Percentiles rank a stretch among this genome's conserved stretches.
Conservation (phyloP, 1,139 yeast genomes). For the Saccharomycopsis hybrid region DNA sequence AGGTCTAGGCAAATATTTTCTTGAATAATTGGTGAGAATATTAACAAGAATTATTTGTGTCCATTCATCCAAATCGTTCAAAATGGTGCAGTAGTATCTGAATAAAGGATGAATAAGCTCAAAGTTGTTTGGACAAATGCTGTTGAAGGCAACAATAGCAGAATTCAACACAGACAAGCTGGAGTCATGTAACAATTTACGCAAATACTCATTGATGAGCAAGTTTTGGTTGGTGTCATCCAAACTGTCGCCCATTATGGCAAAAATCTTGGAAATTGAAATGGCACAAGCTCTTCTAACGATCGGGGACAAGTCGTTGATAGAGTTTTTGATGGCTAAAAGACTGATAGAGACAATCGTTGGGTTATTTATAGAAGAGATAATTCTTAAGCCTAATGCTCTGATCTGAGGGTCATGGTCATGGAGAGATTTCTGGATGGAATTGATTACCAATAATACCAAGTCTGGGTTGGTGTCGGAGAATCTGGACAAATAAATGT, state of each 20-base stretch:
- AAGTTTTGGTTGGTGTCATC: slow-evolving; percentile 26
- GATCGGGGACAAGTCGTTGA: slow-evolving; percentile 64
- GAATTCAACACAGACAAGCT: slow-evolving; percentile 64
- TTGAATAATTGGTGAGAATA: slow-evolving; percentile 57
- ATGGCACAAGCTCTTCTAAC: slow-evolving; percentile 80
- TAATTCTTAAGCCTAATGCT: slow-evolving; percentile 68
- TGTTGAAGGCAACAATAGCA: slow-evolving; percentile 53
- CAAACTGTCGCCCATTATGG: slow-evolving; percentile 22
- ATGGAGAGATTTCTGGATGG: slow-evolving; percentile 75
- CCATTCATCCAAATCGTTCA: slow-evolving; percentile 67
- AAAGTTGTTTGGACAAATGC: slow-evolving; percentile 51
- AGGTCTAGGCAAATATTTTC: slow-evolving; percentile 55
- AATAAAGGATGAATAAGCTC: slow-evolving; percentile 68
- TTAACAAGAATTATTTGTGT: slow-evolving; percentile 57
- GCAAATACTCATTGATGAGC: slow-evolving; percentile 36
- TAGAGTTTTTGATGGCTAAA: slow-evolving; percentile 63
- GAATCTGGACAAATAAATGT: slow-evolving; percentile 66
- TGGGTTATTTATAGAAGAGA: slow-evolving; percentile 74
- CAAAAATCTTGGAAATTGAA: slow-evolving; percentile 63
- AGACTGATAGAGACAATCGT: slow-evolving; percentile 76
- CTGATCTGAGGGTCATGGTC: slow-evolving; percentile 66
- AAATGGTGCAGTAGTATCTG: slow-evolving; percentile 49
- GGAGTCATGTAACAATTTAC: slow-evolving; percentile 53
- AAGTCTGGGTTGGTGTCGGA: slow-evolving; percentile 86
- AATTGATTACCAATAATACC: slow-evolving; percentile 81